phyloP scores from a whole-genome alignment of 495 filamentous ascomycete genomes.

The Penicillium lividum region DNA sequence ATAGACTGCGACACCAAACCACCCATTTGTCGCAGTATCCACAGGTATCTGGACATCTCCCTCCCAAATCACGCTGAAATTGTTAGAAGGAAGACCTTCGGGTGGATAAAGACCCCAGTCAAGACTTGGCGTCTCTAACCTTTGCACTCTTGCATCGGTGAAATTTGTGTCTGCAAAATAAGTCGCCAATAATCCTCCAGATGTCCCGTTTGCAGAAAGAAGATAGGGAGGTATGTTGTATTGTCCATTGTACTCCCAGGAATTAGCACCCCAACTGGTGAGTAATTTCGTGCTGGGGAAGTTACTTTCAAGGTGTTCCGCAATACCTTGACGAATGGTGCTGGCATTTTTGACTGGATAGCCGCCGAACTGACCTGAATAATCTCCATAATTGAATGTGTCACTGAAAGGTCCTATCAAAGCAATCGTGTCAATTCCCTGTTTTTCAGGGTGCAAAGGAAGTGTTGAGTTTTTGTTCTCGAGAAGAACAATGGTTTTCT shows the following conservation, averaged over 20 bases:
- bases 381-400: conserved; percentile 45
- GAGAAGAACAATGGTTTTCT: conserved; percentile 11
- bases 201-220: conserved; percentile 33
- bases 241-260: conserved; percentile 43
- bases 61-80: conserved; percentile 46
- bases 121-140: conserved; percentile 36
- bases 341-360: conserved; percentile 37
- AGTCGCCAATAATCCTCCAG: conserved; percentile 37
- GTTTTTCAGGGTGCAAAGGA: background rate
- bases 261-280: conserved; percentile 44
- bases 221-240: conserved; percentile 43
- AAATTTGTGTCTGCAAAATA: conserved; percentile 44
- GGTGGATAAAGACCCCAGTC: conserved; percentile 47
- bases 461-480: conserved; percentile 14
- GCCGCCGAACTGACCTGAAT: conserved; percentile 40
- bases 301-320: conserved; percentile 26
- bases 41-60: conserved; percentile 37
- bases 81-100: conserved; percentile 40
- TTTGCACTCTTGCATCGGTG: conserved; percentile 26
- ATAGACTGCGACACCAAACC: conserved; percentile 36
- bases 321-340: conserved; percentile 43
- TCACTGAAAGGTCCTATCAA: conserved; percentile 42
- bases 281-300: conserved; percentile 30
- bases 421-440: conserved; percentile 4
- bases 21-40: conserved; percentile 30